phyloP scores from a whole-genome alignment of 352 stramenopile species.

The Phytophthora sp. region DNA sequence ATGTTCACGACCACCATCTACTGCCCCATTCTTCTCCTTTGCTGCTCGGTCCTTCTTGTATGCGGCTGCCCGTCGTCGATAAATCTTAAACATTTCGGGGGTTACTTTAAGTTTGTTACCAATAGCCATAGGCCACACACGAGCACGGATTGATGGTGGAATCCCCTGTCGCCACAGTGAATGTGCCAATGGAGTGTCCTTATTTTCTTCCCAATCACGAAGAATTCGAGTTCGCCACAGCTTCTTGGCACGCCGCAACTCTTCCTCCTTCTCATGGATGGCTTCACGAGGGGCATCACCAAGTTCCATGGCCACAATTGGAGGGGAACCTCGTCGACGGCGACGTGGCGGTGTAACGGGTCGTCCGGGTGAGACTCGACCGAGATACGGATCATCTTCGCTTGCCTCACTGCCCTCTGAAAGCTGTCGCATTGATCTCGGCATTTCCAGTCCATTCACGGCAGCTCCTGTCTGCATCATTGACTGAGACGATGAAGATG shows the following conservation, averaged over 20 bases:
- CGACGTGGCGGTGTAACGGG: constrained; percentile 20
- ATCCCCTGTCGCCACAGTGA: constrained; percentile 85
- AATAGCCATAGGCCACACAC: constrained; percentile 86
- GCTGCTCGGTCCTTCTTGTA: constrained; percentile 60
- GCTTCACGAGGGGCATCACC: constrained; percentile 38
- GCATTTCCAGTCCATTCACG: constrained; percentile 19
- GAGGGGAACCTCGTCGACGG: constrained; percentile 32
- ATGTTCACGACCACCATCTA: constrained; percentile 68
- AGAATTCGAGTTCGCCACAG: constrained; percentile 83
- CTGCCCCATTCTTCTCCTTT: constrained; percentile 36
- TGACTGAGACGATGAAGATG: constrained; percentile 5
- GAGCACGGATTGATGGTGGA: constrained; percentile 77
- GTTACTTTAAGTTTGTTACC: constrained; percentile 89
- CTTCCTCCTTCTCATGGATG: constrained; percentile 84
- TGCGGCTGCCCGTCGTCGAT: constrained; percentile 59
- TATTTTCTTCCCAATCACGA: constrained; percentile 78
- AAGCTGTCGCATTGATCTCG: constrained; percentile 16
- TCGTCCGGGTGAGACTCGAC: constrained; percentile 16
- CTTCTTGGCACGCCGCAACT: constrained; percentile 82
- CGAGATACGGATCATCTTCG: constrained; percentile 29
- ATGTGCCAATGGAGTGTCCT: constrained; percentile 75
- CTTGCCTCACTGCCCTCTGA: constrained; percentile 34
- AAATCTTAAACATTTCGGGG: constrained; percentile 88
- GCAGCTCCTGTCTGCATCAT: constrained; percentile 12
- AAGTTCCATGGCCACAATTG: constrained; percentile 29